Evolutionary conservation across 495 filamentous ascomycete species (phyloP), one percentile per base, ranked within the genome.

Genomic region (Hypoxylon trugodes): DNA sequence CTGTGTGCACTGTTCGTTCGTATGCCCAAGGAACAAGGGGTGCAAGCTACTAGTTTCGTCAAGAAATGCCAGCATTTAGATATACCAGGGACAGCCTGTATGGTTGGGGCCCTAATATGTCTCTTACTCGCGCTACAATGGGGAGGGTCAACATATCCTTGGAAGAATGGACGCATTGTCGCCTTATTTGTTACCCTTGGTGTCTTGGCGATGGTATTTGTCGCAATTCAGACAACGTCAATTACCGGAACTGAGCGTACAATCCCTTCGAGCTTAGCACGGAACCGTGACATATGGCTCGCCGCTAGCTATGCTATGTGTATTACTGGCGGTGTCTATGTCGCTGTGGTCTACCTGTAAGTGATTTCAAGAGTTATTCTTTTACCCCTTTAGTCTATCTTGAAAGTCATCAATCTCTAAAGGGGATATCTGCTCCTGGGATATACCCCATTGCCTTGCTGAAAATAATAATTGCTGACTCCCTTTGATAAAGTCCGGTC

Each of bases 251-350:
- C 4, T 9, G 15, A 19, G 10, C 19, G 22, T 6, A 45, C 41
- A 2, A 26, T 45, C 19, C 22, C 41, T 10, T 4, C 1, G 9
- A 45, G 9, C 12, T 3, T 45, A 4, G 3, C 19, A 3, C 15
- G 41, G 6, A 45, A 26, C 19, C 41, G 41, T 2, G 41, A 45
- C 19, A 45, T 45, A 12, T 45, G 41, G 41, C 41, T 45, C 13
- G 19, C 41, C 9, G 41, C 41, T 6, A 45, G 19, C 19, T 45
- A 45, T 45, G 19, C 41, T 15, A 45, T 45, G 41, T 25, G 10
- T 13, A 25, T 45, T 24, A 45, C 41, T 12, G 41, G 41, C 21
- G 41, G 41, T 7, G 10, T 45, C 9, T 45, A 45, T 45, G 41
- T 45, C 10, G 41, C 41, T 13, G 22, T 45, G 5, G 21, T 45